Evolutionary conservation across 2,329 filamentous ascomycete species (phyloP), one percentile per base, ranked within the genome.

Genomic region (Ascochyta viciae-villosae): DNA sequence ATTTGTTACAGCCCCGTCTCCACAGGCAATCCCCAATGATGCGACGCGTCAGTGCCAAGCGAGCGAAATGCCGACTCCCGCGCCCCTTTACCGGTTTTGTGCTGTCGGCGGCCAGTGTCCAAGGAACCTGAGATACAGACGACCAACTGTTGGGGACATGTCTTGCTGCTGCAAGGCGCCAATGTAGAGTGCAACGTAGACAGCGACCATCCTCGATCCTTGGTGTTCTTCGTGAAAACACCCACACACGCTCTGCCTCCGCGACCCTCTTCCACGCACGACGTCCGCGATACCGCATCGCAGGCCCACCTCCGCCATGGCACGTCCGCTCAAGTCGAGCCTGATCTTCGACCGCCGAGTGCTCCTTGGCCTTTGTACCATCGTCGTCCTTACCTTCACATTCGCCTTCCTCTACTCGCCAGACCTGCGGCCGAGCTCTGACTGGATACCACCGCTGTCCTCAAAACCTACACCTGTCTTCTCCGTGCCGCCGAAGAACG

Each of bases 331-430:
- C 37, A 64, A 63, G 47, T 67, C 66, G 48, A 64, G 62, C 52
- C 63, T 67, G 26, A 67, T 69, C 52, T 66, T 69, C 53, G 67
- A 69, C 61, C 53, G 65, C 35, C 62, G 68, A 49, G 48, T 71
- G 38, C 37, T 70, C 6, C 50, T 70, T 15, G 64, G 62, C 23
- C 62, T 70, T 50, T 48, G 59, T 31, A 60, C 63, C 26, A 35
- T 53, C 49, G 48, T 67, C n/a, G 23, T 71, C 37, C 61, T 71
- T 40, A 53, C 62, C 26, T 66, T 68, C 33, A 65, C 65, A 8
- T 64, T 70, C 44, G 62, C 60, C 6, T 70, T 71, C 52, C 66
- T 70, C 24, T 69, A 68, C 57, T 63, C 65, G 24, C 65, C 67
- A 40, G 61, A 67, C 9, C 40, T 67, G 34, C 60, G 63, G 27